Percentiles rank a stretch among this genome's conserved stretches.
These are phyloP conservation scores for Fremontodendron californicum DNA, from an alignment of 345 rosid species.

Conservation along the genomic window DNA sequence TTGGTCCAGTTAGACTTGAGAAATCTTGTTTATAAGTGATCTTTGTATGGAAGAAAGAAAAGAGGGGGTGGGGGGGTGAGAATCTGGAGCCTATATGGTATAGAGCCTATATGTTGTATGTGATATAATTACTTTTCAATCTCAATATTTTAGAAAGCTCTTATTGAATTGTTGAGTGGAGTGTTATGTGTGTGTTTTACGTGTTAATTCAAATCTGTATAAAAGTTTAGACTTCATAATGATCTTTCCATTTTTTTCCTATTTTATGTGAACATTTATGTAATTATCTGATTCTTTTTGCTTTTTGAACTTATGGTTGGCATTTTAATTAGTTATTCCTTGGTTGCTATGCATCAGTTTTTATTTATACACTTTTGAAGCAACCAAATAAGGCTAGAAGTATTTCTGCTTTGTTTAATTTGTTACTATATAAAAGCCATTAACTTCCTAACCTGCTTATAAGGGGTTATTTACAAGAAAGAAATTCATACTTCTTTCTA, in stretches of 20 bases:
- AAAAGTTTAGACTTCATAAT: background rate
- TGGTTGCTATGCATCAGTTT: background rate
- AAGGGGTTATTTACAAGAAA: background rate
- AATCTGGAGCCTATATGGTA: background rate
- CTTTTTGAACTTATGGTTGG: background rate
- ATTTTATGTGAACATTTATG: background rate
- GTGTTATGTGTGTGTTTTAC: background rate
- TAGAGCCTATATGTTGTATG: background rate
- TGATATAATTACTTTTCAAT: background rate
- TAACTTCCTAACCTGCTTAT: background rate
- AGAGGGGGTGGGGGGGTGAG: background rate
- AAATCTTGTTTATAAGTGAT: background rate
- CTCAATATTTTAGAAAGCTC: background rate
- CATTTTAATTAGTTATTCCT: background rate
- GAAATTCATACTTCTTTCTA: slow-evolving; percentile 3
- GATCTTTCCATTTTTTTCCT: background rate
- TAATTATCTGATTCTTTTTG: background rate
- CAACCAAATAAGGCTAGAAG: background rate
- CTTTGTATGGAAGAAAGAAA: background rate
- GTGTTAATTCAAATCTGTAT: background rate
- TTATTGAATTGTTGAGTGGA: background rate
- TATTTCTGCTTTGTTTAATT: background rate
- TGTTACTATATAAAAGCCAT: background rate
- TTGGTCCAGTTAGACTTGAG: background rate
- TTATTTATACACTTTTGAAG: background rate